Conservation (phyloP, 2,329 filamentous ascomycete species). For the Penicillium sp. region DNA sequence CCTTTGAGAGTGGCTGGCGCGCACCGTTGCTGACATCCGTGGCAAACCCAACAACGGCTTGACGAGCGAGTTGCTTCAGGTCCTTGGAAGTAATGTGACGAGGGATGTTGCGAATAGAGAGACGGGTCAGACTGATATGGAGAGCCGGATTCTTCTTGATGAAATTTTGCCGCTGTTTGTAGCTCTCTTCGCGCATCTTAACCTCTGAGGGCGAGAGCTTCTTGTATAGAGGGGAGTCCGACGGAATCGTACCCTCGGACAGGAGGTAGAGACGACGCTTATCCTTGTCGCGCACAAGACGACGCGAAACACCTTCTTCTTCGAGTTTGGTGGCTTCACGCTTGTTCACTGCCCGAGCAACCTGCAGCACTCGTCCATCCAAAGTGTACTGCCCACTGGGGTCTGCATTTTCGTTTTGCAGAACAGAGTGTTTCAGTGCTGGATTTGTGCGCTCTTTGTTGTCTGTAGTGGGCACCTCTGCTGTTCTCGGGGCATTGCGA, state of each 20-base stretch:
- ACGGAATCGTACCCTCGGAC: slow-evolving; percentile 76
- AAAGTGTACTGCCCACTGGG: slow-evolving; percentile 82
- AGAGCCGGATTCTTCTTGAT: slow-evolving; percentile 88
- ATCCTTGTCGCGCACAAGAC: slow-evolving; percentile 72
- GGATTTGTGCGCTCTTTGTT: slow-evolving; percentile 41
- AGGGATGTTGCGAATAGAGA: slow-evolving; percentile 89
- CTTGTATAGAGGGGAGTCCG: slow-evolving; percentile 73
- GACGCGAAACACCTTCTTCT: slow-evolving; percentile 61
- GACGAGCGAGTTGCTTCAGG: slow-evolving; percentile 82
- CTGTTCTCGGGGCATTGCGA: slow-evolving; percentile 64
- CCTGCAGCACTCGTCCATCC: slow-evolving; percentile 79
- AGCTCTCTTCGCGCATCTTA: slow-evolving; percentile 82
- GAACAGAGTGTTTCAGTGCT: slow-evolving; percentile 71
- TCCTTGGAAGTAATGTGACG: slow-evolving; percentile 79
- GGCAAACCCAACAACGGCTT: slow-evolving; percentile 93
- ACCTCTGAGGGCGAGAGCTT: slow-evolving; percentile 74
- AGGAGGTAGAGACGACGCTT: slow-evolving; percentile 87
- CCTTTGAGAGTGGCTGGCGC: slow-evolving; percentile 77
- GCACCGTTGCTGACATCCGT: slow-evolving; percentile 77
- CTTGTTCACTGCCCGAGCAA: slow-evolving; percentile 81
- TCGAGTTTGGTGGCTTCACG: slow-evolving; percentile 73
- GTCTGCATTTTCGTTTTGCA: slow-evolving; percentile 82
- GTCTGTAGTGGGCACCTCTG: slow-evolving; percentile 43
- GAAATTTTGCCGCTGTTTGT: slow-evolving; percentile 80
- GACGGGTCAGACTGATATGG: slow-evolving; percentile 81